A percentile compares a stretch with the other conserved stretches of the same genome.
Conservation (phyloP, 371 early-diverging fungal genomes). For the Mortierella sp. region DNA sequence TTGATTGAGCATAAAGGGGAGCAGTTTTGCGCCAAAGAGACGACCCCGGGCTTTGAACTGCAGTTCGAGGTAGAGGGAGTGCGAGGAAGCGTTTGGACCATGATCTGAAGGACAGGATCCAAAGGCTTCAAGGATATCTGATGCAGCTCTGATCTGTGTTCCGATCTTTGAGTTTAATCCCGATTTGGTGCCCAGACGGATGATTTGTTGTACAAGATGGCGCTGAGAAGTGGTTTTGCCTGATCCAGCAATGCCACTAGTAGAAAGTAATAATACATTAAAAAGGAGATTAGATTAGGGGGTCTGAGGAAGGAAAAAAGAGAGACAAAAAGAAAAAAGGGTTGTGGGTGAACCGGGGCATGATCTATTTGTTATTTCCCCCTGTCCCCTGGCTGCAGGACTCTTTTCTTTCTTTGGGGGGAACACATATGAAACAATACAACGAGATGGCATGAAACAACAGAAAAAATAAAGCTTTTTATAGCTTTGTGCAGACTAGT, state of each 20-base stretch:
- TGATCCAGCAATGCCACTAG: conserved; percentile 78
- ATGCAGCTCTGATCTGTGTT: conserved; percentile 66
- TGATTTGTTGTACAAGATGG: conserved; percentile 74
- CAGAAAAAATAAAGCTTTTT: neutral
- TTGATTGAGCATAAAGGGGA: conserved; percentile 87
- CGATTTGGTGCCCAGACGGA: conserved; percentile 63
- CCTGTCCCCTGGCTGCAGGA: neutral
- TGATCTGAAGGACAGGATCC: conserved; percentile 70
- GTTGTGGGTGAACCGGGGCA: neutral
- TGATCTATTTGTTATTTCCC: neutral
- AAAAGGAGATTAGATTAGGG: neutral
- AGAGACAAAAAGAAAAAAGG: neutral
- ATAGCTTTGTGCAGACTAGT: neutral
- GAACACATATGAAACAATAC: neutral
- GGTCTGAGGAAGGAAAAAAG: neutral
- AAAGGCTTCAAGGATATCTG: conserved; percentile 76
- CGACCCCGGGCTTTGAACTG: conserved; percentile 85
- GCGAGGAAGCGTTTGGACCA: conserved; percentile 76
- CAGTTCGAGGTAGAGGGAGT: conserved; percentile 82
- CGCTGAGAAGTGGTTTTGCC: conserved; percentile 83
- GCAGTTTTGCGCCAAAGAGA: conserved; percentile 82
- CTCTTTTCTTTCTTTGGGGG: neutral
- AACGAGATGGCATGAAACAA: neutral
- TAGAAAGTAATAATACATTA: neutral
- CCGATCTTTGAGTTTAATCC: conserved; percentile 71